Evolutionary conservation across 805 yeast genomes (phyloP), one percentile per base, ranked within the genome.

Genomic region (Scheffersomyces coipomensis): DNA sequence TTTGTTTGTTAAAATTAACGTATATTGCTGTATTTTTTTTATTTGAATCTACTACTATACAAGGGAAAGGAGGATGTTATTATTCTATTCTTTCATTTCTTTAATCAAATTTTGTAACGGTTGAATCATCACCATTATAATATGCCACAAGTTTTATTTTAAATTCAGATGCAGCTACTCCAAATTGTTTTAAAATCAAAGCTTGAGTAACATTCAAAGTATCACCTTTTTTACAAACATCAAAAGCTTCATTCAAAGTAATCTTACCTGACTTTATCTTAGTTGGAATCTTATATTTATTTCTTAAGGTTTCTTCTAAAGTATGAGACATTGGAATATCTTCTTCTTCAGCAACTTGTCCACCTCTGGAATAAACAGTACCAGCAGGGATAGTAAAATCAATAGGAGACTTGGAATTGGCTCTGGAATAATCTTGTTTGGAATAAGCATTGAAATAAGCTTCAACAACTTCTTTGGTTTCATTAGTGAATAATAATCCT

Each of bases 261-360:
- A 93, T 84, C 62, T 91, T 91, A 62, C 99, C 99, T 37, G 82
- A 75, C 57, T 85, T 85, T 49, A 93, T 85, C 58, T 81, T 83
- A 4, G 98, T 90, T 51, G 99, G 98, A 52, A 93, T 79, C 59
- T 91, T 90, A 50, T 81, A 81, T 59, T 85, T 85, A 64, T 81
- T 86, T 73, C 99, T 85, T 56, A 93, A 65, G 29, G 96, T 88
- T 55, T 89, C 88, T 66, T 93, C 99, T 68, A 95, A 76, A 5
- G 98, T 88, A 61, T 93, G 99, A 10, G 95, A 84, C 86, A 93
- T 83, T 52, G 97, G 96, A 16, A 93, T 89, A 63, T 93, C 99
- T 48, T 93, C 98, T 58, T 89, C 97, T 18, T 61, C 66, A 22
- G 96, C 75, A 37, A 90, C 70, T 66, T 88, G 95, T 17, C 99